Base-by-base conservation (phyloP, 2,329 filamentous ascomycete species). In the Hortaea sp. region DNA sequence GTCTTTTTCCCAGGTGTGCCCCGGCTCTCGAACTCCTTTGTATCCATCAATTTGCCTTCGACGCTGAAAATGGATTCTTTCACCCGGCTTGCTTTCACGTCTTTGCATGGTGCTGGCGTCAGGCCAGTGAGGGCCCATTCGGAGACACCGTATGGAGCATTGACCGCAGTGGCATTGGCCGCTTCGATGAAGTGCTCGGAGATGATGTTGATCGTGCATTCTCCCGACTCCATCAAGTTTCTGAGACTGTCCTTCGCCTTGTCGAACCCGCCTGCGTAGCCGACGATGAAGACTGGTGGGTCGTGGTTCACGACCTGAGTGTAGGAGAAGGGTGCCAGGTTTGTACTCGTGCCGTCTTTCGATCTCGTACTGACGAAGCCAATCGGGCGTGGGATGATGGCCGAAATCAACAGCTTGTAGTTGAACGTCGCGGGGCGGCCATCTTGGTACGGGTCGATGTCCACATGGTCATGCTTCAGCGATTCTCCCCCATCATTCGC, bases 321-420 rank as follows among this genome's bases (percentile, higher is more conserved):
- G 70, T 92, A 95, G 60, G 79, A 85, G 66, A 92, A 95, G 0
- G 88, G 89, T 0, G 89, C 87, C 2, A 95, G 74, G 67, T 95
- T 97, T 11, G 78, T 79, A 29, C 68, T 72, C 12, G 56, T 66
- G 20, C 85, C 86, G 58, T 88, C 83, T 35, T 69, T 69, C 2
- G 70, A 74, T 32, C 71, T 63, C 1, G 79, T 83, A 42, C 72
- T 75, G 10, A 81, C 65, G 52, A 82, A 79, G 1, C 78, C 79
- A 40, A 95, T 83, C 9, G 90, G 90, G 9, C 90, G 79, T 1
- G 90, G 90, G 11, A 88, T 76, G 54, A 95, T 79, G 52, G 79
- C 81, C 12, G 81, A 85, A 65, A 95, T 94, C 50, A 95, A 73
- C 10, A 95, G 77, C 68, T 94, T 95, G 77, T 97, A 95, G 74